A percentile compares a stretch with the other conserved stretches of the same genome.
Conservation (phyloP, 441 rosid genomes). For the Omphalea diandra region DNA sequence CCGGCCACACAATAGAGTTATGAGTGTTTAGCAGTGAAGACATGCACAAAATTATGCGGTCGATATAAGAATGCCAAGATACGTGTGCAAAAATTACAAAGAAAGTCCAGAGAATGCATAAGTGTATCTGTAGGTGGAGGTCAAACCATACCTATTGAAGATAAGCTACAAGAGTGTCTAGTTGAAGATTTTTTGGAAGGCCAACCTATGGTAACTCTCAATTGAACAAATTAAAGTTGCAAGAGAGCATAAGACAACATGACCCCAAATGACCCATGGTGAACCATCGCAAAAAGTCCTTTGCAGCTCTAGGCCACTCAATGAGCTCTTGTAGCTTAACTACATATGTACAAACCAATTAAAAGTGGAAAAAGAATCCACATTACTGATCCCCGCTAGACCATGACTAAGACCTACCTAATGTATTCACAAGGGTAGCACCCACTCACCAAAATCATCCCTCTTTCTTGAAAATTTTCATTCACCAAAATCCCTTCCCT, state of each 20-base stretch:
- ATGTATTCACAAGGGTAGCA: neutral
- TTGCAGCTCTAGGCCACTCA: neutral
- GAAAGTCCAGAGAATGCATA: neutral
- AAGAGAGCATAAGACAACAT: neutral
- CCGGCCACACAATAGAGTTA: too few species aligned
- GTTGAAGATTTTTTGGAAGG: neutral
- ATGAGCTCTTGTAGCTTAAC: too few species aligned
- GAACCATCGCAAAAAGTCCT: neutral
- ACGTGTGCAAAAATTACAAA: neutral
- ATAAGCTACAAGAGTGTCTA: too few species aligned
- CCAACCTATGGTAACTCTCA: neutral
- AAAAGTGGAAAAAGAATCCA: neutral
- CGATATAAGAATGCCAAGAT: neutral
- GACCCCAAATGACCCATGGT: neutral
- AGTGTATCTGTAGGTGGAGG: neutral
- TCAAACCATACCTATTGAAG: neutral
- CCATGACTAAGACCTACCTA: neutral
- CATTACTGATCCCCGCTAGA: neutral
- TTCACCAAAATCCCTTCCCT: neutral
- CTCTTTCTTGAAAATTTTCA: neutral
- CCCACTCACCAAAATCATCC: neutral
- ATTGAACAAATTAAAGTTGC: neutral
- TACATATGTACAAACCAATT: neutral
- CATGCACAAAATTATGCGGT: neutral
- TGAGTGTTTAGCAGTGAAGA: neutral